Evolutionary conservation across 2,329 filamentous ascomycete species (phyloP).

Genomic region (Pyrenochaeta sp.): DNA sequence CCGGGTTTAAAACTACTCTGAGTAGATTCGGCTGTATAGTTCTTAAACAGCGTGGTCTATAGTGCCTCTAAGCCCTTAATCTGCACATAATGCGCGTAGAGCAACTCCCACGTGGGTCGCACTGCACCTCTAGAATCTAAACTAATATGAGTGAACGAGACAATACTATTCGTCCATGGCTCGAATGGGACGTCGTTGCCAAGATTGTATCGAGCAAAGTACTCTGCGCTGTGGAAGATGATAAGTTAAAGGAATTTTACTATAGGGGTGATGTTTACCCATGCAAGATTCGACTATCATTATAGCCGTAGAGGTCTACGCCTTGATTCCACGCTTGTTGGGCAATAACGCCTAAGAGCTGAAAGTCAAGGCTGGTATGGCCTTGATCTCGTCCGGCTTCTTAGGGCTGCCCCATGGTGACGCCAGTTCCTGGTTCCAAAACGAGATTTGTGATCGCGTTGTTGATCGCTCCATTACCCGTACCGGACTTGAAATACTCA

Average conservation of each 20-base stretch:
- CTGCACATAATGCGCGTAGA: background rate
- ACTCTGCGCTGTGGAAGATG: background rate
- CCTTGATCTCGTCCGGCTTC: constrained; percentile 58
- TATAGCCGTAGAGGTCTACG: background rate
- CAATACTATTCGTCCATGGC: background rate
- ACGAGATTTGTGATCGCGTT: constrained; percentile 42
- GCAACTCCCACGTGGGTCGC: background rate
- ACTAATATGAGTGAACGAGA: background rate
- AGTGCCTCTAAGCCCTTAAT: background rate
- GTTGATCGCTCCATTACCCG: constrained; percentile 50
- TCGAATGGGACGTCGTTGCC: background rate
- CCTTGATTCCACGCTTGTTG: constrained; percentile 38
- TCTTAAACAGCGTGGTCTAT: background rate
- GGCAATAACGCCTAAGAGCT: constrained; percentile 52
- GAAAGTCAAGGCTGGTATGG: constrained; percentile 53
- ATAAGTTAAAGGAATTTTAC: background rate
- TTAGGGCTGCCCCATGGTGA: constrained; percentile 50
- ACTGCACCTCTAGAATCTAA: background rate
- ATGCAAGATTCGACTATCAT: background rate
- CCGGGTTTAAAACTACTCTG: background rate
- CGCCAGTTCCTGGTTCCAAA: constrained; percentile 29
- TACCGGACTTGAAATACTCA: constrained; percentile 52
- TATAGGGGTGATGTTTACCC: background rate
- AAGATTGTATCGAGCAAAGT: background rate
- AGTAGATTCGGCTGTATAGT: background rate